Evolutionary conservation across 2,329 filamentous ascomycete species (phyloP).

Genomic region (Ophiosphaerella narmari): DNA sequence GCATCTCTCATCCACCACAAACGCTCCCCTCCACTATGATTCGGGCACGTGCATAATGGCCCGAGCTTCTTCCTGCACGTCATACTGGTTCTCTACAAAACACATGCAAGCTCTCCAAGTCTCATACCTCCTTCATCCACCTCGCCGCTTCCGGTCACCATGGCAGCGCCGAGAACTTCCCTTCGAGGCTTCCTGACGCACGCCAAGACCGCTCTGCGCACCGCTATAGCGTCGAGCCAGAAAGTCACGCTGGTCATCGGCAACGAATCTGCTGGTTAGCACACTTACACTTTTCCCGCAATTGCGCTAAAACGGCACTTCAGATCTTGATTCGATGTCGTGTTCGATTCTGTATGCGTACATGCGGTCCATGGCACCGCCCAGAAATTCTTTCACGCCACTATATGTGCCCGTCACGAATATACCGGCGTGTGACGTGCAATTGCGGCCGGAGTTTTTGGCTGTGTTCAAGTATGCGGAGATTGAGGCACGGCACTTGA

Average conservation of each 20-base stretch:
- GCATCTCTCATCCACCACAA: too few species aligned
- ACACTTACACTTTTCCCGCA: background rate
- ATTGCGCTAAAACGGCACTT: conserved; percentile 15
- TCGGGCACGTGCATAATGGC: too few species aligned
- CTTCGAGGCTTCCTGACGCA: conserved; percentile 52
- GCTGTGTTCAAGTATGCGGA: conserved; percentile 67
- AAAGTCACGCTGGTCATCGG: conserved; percentile 57
- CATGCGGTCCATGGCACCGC: conserved; percentile 64
- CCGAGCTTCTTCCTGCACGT: too few species aligned
- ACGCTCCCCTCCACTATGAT: too few species aligned
- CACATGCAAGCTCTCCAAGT: background rate
- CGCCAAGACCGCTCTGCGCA: conserved; percentile 50
- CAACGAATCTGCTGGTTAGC: conserved; percentile 57
- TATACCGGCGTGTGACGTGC: conserved; percentile 68
- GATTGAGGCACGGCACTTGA: conserved; percentile 64
- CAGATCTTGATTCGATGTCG: conserved; percentile 82
- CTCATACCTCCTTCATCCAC: background rate
- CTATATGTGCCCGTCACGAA: conserved; percentile 76
- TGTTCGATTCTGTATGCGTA: conserved; percentile 76
- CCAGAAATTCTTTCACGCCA: conserved; percentile 48
- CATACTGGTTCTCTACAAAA: too few species aligned
- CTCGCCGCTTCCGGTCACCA: conserved; percentile 27
- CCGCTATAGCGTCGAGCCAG: conserved; percentile 46
- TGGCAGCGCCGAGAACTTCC: conserved; percentile 53
- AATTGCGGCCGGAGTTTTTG: conserved; percentile 72